phyloP scores from a whole-genome alignment of 2,329 filamentous ascomycete genomes.

The Fusarium luffae region DNA sequence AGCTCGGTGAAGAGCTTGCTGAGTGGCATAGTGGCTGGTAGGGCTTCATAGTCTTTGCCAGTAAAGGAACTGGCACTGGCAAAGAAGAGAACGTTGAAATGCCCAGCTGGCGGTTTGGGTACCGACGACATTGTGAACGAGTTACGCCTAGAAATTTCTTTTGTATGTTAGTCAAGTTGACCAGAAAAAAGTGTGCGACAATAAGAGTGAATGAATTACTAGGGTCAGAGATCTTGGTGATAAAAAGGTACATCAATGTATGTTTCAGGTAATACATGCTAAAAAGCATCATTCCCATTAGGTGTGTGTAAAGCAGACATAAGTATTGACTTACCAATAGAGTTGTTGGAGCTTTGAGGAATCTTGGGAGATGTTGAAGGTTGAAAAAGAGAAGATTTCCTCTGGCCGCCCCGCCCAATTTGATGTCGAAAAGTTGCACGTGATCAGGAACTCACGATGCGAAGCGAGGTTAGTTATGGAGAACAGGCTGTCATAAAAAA shows the following conservation, averaged over 20 bases:
- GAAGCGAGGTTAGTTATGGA: slow-evolving; percentile 28
- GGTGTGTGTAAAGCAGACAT: slow-evolving; percentile 1
- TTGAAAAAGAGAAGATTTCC: slow-evolving; percentile 18
- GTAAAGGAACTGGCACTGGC: slow-evolving; percentile 79
- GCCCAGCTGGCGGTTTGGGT: slow-evolving; percentile 65
- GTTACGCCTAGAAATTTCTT: slow-evolving; percentile 18
- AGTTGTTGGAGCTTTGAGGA: slow-evolving; percentile 21
- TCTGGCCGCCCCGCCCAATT: slow-evolving; percentile 36
- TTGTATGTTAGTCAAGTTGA: slow-evolving; percentile 38
- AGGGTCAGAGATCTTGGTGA: slow-evolving; percentile 79
- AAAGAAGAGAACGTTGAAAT: slow-evolving; percentile 87
- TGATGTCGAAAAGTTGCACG: slow-evolving; percentile 23
- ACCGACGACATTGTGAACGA: slow-evolving; percentile 49
- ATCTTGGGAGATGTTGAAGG: slow-evolving; percentile 14
- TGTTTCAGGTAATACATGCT: slow-evolving; percentile 71
- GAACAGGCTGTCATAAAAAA: slow-evolving; percentile 17
- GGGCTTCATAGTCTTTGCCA: slow-evolving; percentile 70
- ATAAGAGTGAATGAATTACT: slow-evolving; percentile 36
- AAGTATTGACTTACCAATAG: slow-evolving; percentile 50
- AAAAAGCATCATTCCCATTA: slow-evolving; percentile 61
- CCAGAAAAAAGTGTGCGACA: background rate
- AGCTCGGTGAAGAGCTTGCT: slow-evolving; percentile 72
- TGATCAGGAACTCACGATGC: slow-evolving; percentile 25
- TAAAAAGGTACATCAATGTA: slow-evolving; percentile 67
- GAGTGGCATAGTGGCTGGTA: slow-evolving; percentile 74